Conservation (phyloP, 106 monocot species). For the Acorus gramineus region DNA sequence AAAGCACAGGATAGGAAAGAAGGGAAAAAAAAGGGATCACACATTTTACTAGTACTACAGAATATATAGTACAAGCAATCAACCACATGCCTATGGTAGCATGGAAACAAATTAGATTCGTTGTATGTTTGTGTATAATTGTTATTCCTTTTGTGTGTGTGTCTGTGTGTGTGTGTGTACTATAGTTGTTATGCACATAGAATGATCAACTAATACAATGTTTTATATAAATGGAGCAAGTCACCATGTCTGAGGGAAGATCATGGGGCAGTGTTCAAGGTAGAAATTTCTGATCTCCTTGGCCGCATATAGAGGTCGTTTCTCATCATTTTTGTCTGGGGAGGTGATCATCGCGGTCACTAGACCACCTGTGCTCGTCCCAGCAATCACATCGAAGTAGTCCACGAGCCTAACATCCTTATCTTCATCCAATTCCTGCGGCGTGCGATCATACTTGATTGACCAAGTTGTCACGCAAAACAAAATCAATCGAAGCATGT, state of each 20-base stretch:
- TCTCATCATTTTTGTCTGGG: not conserved
- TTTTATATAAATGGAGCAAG: not conserved
- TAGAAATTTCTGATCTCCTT: not conserved
- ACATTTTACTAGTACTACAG: no score
- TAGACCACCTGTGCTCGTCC: conserved; percentile 5
- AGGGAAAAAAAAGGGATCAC: no score
- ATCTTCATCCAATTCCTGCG: conserved; percentile 1
- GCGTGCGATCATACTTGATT: no score
- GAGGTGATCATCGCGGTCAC: not conserved
- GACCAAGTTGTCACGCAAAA: no score
- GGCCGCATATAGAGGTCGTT: not conserved
- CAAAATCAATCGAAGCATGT: not conserved
- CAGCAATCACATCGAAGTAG: conserved; percentile 2
- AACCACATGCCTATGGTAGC: no score
- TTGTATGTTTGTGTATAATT: no score
- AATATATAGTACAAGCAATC: no score
- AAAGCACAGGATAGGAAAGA: no score
- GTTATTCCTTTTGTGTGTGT: no score
- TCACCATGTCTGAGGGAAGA: conserved; percentile 3
- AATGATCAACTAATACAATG: not conserved
- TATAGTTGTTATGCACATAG: not conserved
- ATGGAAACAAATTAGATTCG: no score
- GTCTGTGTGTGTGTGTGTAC: no score
- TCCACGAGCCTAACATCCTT: conserved; percentile 2
- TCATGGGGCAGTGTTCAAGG: not conserved